A percentile compares a stretch with the other conserved stretches of the same genome.
Evolutionary conservation across 2,329 filamentous ascomycete species (phyloP).

Genomic region (Cladophialophora exuberans): DNA sequence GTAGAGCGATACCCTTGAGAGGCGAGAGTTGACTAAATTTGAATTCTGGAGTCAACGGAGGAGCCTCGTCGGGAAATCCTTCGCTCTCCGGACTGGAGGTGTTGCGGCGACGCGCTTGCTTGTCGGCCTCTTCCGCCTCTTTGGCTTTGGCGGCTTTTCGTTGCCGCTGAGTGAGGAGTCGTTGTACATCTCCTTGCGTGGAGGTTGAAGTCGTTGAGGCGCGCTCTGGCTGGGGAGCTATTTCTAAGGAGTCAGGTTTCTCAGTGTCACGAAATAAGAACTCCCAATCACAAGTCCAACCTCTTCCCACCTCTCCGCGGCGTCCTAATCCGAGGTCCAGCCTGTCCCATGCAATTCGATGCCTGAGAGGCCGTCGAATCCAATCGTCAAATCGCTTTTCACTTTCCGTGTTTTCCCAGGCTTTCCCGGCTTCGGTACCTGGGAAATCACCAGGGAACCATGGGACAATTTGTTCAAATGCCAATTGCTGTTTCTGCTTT

Average conservation of each 20-base stretch:
- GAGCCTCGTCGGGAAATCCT: constrained; percentile 10
- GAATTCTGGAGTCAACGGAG: constrained; percentile 30
- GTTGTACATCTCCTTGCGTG: background rate
- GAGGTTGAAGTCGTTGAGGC: background rate
- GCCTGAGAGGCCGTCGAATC: constrained; percentile 79
- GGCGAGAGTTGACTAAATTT: constrained; percentile 47
- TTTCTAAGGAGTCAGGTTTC: background rate
- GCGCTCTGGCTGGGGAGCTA: background rate
- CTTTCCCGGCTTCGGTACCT: constrained; percentile 75
- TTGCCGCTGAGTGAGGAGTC: constrained; percentile 27
- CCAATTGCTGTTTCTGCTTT: constrained; percentile 75
- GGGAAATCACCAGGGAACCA: constrained; percentile 89
- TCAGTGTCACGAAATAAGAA: constrained; percentile 53
- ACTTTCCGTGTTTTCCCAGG: constrained; percentile 74
- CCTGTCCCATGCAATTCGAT: constrained; percentile 73
- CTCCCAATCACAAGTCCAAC: constrained; percentile 85
- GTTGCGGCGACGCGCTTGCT: constrained; percentile 17
- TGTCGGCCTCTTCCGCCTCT: constrained; percentile 12
- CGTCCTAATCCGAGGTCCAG: constrained; percentile 73
- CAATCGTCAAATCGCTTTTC: constrained; percentile 65
- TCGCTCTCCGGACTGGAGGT: constrained; percentile 29
- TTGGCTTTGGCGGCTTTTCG: constrained; percentile 29
- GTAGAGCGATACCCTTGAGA: constrained; percentile 41
- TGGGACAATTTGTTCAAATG: constrained; percentile 75
- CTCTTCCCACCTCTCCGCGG: constrained; percentile 80